Evolutionary conservation across 805 yeast genomes (phyloP).

Genomic region (Starmerella stellata): DNA sequence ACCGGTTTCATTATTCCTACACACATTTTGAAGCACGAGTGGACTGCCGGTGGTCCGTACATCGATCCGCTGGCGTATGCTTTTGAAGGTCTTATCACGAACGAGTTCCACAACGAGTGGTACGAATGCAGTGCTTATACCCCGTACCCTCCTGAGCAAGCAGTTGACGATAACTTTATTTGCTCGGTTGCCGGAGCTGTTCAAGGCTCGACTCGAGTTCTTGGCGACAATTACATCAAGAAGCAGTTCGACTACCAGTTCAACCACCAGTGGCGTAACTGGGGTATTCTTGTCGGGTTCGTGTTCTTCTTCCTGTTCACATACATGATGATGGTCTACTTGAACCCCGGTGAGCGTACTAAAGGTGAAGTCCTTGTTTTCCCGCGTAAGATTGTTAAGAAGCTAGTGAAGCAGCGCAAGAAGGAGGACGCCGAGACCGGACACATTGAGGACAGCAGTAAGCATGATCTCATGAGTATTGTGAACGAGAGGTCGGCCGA

Average conservation of each 20-base stretch:
- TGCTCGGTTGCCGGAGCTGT: constrained; percentile 46
- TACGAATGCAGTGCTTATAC: constrained; percentile 36
- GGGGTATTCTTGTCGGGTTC: constrained; percentile 46
- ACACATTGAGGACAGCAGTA: constrained; percentile 5
- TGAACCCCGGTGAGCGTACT: constrained; percentile 21
- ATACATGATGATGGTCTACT: constrained; percentile 20
- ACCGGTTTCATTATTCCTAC: constrained; percentile 48
- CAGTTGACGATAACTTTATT: constrained; percentile 38
- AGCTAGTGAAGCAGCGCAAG: constrained; percentile 5
- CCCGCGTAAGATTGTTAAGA: constrained; percentile 14
- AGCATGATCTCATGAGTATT: constrained; percentile 26
- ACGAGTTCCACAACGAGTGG: constrained; percentile 42
- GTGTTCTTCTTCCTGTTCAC: constrained; percentile 26
- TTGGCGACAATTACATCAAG: constrained; percentile 41
- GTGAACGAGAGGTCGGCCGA: constrained; percentile 3
- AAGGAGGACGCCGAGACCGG: constrained; percentile 1
- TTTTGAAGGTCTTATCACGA: constrained; percentile 45
- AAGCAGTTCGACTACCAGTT: constrained; percentile 34
- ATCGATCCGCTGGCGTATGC: constrained; percentile 40
- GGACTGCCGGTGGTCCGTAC: constrained; percentile 54
- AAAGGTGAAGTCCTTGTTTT: constrained; percentile 21
- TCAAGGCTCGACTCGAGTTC: constrained; percentile 35
- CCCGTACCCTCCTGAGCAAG: constrained; percentile 27
- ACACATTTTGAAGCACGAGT: constrained; percentile 38
- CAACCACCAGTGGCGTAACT: constrained; percentile 61